Conservation (phyloP, 495 filamentous ascomycete genomes). For the Neurospora sp. region DNA sequence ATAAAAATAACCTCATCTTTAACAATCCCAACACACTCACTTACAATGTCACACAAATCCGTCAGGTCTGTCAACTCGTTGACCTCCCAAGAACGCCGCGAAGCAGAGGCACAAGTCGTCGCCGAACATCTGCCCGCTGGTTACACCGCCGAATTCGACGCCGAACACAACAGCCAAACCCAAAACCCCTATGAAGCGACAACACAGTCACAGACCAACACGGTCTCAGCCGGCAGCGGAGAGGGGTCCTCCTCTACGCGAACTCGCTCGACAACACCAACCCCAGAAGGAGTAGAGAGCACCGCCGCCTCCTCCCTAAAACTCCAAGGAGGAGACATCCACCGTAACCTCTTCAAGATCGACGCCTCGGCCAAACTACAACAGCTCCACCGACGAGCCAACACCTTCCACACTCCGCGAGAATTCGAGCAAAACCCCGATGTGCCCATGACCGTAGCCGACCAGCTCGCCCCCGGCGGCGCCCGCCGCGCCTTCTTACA, state of each 20-base stretch:
- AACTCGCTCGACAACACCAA: slow-evolving; percentile 14
- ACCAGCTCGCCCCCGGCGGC: slow-evolving; percentile 48
- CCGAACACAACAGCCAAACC: not conserved
- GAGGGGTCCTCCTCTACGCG: slow-evolving; percentile 60
- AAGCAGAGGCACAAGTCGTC: slow-evolving; percentile 25
- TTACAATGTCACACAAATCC: not conserved
- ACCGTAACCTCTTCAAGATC: slow-evolving; percentile 57
- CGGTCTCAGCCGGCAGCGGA: slow-evolving; percentile 44
- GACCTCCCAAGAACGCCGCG: slow-evolving; percentile 5
- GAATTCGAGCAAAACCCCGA: slow-evolving; percentile 13
- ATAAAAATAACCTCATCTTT: not conserved
- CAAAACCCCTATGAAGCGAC: slow-evolving; percentile 9
- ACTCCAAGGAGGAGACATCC: slow-evolving; percentile 58
- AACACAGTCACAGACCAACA: slow-evolving; percentile 10
- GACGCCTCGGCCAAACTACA: slow-evolving; percentile 39
- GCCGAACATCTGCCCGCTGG: slow-evolving; percentile 36
- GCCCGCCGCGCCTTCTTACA: slow-evolving; percentile 49
- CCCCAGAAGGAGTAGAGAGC: slow-evolving; percentile 5
- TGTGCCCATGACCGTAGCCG: slow-evolving; percentile 31
- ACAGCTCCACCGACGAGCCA: slow-evolving; percentile 40
- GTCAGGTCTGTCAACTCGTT: slow-evolving; percentile 1
- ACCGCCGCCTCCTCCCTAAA: slow-evolving; percentile 41
- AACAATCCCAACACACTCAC: not conserved
- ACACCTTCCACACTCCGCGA: slow-evolving; percentile 45
- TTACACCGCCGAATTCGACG: slow-evolving; percentile 34